Base-by-base conservation (phyloP, 768 basidiomycete genomes). In the Pleurotus salmoneostramineus region DNA sequence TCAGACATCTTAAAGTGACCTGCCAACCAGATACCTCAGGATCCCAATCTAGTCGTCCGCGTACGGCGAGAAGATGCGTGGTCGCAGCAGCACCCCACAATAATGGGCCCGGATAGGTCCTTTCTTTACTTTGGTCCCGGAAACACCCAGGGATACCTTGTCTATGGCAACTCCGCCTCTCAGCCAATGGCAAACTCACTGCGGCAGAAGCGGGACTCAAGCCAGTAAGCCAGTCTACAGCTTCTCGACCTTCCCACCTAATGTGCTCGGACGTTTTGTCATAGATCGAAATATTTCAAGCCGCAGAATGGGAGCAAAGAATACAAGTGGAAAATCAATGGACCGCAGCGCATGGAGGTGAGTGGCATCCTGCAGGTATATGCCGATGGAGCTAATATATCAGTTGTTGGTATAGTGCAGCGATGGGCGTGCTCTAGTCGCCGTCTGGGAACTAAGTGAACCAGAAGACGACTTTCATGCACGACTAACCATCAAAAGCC, bases 301-400 rank as follows among this genome's bases (percentile, higher is more conserved):
- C 81, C 84, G 7, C 86, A 84, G 63, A 84, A 80, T 63, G 87
- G 87, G 42, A 43, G 36, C 52, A 82, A 74, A 60, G 83, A 87
- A 50, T 85, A 83, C 70, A 93, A 91, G 69, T 93, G 91, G 91
- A 87, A 51, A 84, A 83, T 70, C 93, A 91, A 69, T 93, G 91
- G 91, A 85, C 71, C 79, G 35, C 76, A 83, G 60, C 76, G 82
- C 56, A 84, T 90, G 81, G 89, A 91, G 84, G 89, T 89, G 57
- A 36, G 80, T 43, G 52, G 42, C 33, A 15, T n/a, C 34, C 12
- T 5, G 36, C 52, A 31, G 5, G 8, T 37, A 55, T 31, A 11
- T 21, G 40, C 43, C 36, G 4, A 14, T 40, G 8, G 14, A 3
- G 5, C 4, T 4, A 51, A 48, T 15, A 49, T 56, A n/a, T 35